phyloP scores from a whole-genome alignment of 2,329 filamentous ascomycete species.

The Fusarium transvaalense region DNA sequence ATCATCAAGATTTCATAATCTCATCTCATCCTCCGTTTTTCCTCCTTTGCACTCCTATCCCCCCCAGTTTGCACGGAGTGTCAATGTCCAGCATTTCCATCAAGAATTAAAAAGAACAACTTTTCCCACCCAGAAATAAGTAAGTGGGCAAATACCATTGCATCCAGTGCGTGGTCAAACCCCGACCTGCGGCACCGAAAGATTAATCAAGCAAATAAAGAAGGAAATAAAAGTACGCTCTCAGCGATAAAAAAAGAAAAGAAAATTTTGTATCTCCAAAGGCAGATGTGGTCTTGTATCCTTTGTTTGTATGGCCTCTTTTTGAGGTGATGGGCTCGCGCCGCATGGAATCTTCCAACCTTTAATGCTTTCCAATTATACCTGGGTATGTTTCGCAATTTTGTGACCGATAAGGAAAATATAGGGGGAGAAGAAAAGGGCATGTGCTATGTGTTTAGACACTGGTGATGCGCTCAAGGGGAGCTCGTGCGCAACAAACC shows the following conservation, averaged over 20 bases:
- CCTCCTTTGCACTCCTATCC: constrained; percentile 38
- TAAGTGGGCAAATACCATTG: constrained; percentile 41
- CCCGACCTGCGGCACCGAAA: constrained; percentile 48
- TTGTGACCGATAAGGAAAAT: constrained; percentile 33
- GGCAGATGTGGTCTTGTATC: constrained; percentile 5
- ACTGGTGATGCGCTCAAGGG: constrained; percentile 65
- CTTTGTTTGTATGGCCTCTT: constrained; percentile 23
- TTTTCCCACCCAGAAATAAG: constrained; percentile 21
- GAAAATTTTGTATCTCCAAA: constrained; percentile 12
- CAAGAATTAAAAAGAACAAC: constrained; percentile 32
- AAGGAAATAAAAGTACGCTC: background rate
- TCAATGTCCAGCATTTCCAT: constrained; percentile 47
- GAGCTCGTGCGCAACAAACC: constrained; percentile 91
- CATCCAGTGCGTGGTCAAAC: constrained; percentile 48
- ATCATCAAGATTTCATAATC: constrained; percentile 47
- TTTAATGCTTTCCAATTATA: constrained; percentile 42
- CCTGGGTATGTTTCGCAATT: constrained; percentile 20
- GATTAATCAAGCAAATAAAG: constrained; percentile 31
- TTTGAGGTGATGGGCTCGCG: constrained; percentile 42
- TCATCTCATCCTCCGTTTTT: constrained; percentile 9
- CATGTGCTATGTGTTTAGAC: constrained; percentile 52
- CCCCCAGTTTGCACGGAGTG: constrained; percentile 31
- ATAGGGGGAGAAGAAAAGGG: constrained; percentile 27
- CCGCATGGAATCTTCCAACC: constrained; percentile 45
- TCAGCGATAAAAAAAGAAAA: constrained; percentile 11